Base-by-base conservation (phyloP, 345 rosid species). In the Reutealis trisperma region DNA sequence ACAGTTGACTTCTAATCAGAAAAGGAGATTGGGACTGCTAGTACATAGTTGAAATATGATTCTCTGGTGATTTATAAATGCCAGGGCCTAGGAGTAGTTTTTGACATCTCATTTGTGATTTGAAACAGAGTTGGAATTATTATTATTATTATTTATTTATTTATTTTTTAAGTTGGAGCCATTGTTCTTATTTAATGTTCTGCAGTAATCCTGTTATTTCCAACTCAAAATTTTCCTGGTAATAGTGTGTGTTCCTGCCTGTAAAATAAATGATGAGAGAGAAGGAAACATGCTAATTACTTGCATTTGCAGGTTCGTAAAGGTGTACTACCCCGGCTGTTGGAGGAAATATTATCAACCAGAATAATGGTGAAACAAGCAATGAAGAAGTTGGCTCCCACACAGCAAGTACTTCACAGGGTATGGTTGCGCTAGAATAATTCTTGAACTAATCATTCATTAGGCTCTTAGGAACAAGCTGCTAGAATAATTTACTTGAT, bases 341-440 rank as follows among this genome's bases (percentile, higher is more conserved):
- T 95, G 72, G 98, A 93, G 81, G 99, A 95, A 90, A 93, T 95
- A 86, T 82, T 93, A 78, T 90, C 98, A 25, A 93, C 99, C 47
- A 89, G 99, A 85, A 86, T 95, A 85, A 92, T 95, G 98, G 91
- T 95, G 75, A 95, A 93, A 79, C 91, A 85, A 78, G 96, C 96
- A 25, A 90, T 95, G 93, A 95, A 90, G 83, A 95, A 89, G 83
- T 84, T 95, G 90, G 81, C 82, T 81, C 89, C 96, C 78, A 83
- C 97, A 24, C 88, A 92, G 78, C 87, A 85, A 83, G 89, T 95
- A 85, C 97, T 90, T 84, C 88, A 81, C 67, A 87, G 98, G 93
- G 99, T 95, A 90, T 81, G 88, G 34, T 76, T 52, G 72, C 72
- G 27, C 16, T 9, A 47, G 25, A 65, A 49, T 37, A 58, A 76